Evolutionary conservation across 78 protist genomes (phyloP), one percentile per base, ranked within the genome.

Genomic region (Isochrysis galbana): DNA sequence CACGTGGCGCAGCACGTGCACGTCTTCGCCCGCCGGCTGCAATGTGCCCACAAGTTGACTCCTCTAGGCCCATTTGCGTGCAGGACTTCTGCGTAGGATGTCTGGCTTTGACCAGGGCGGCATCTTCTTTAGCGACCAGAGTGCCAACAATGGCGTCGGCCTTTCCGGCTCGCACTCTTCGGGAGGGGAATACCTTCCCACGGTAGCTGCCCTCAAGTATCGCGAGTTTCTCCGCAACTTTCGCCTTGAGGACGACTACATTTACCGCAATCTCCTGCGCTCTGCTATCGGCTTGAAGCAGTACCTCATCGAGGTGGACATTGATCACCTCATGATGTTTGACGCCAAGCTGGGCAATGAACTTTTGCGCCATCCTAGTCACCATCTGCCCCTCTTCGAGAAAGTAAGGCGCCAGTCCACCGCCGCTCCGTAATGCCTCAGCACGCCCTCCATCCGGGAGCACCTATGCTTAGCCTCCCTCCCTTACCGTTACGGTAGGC

Each of bases 231-330:
- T 91, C 55, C 93, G 93, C 69, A 14, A n/a, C 45, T 90, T 74
- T 41, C 92, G 82, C 7, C 34, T 5, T 39, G 92, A 36, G n/a
- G 87, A 74, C n/a, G 69, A 10, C 77, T 74, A 45, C 72, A 25
- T 69, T 14, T 91, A 91, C 54, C 70, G 93, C 54, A 42, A 10
- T 25, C 34, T 69, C 45, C 82, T 36, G 45, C 36, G 36, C 82
- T n/a, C 44, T 14, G 82, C 82, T 1, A 5, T 17, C 82, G 82
- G 36, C 42, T 4, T 17, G 26, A n/a, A 17, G 39, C 41, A 91
- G 77, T 91, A 91, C 87, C 21, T 14, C 41, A 1, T 94, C 34
- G 87, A 94, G 44, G 94, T 94, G 10, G 69, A 74, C 46, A 2
- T 94, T 41, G 91, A 87, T 38, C 92, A 94, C 74, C 87, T 94